Base-by-base conservation (phyloP, 306 rosid species). In the Acacia confusa region DNA sequence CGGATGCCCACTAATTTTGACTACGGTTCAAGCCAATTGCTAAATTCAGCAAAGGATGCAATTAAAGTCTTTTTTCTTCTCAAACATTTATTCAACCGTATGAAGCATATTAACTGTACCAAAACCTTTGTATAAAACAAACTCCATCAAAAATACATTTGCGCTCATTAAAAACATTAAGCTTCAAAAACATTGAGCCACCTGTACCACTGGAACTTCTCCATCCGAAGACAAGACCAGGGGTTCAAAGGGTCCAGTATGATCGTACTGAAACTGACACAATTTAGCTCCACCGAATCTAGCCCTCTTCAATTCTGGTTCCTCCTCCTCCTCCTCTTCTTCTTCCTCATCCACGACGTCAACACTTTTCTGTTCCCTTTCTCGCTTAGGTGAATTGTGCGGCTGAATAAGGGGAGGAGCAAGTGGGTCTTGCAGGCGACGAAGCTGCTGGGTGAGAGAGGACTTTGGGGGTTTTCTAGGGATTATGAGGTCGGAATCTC, bases 401-500 rank as follows among this genome's bases (percentile, higher is more conserved):
- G 84, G 81, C 68, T 69, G 82, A 76, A 61, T 68, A 8, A 86
- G 79, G 15, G 86, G 82, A 3, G 70, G 73, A 52, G 69, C 57
- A 50, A 55, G 19, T 17, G 95, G 74, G 68, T 89, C 92, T 2
- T 89, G 76, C 67, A 93, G 94, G 73, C 97, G 94, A 47, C 83
- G 86, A 85, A 95, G 90, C 85, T 93, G 97, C 72, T 83, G 79
- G 24, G 96, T 79, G 61, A 93, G 86, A 74, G 97, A 87, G 41
- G 97, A 87, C 82, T 93, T 95, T 1, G 97, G 97, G 71, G 97
- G 99, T 79, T 81, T 89, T 77, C 97, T 85, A 11, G 77, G 77
- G 88, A 83, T 79, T 52, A 81, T 52, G 81, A 76, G 34, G 1
- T 77, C 53, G 79, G 70, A 76, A 16, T 74, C 83, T 41, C 53